Evolutionary conservation across 441 rosid species (phyloP), one percentile per base, ranked within the genome.

Genomic region (Macaranga tanarius): DNA sequence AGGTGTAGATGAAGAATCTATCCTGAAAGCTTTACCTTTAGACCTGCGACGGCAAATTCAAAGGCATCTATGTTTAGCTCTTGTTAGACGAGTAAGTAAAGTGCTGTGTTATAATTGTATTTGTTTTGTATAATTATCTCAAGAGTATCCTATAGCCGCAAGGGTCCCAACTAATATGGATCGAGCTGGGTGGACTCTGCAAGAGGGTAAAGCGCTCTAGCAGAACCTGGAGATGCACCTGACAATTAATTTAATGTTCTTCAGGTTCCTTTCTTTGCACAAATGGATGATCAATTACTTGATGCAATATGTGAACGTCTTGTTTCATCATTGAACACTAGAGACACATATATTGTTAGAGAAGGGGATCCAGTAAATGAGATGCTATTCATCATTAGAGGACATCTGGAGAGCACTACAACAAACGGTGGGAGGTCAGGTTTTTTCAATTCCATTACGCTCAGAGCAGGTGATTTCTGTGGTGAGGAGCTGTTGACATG

Each of bases 321-420:
- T 1, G 93, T 88, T 65, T 87, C 92, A 2, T 89, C 97, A 5
- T 50, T 93, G 78, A 87, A 88, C 79, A 93, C 95, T 7, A 88
- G 81, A 64, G 92, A 83, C 23, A 81, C 92, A 0, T 80, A 80
- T 76, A 82, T 93, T 22, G 79, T 81, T n/a, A 84, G 95, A 0
- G 97, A 93, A 79, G 98, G 94, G 0, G 98, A 93, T 80, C 98
- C 97, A 3, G 97, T 93, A 47, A 86, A 76, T 38, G 96, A 93
- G 81, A 90, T 93, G 98, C 84, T 93, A 54, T 93, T 93, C 89
- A 86, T 91, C 58, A 88, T 93, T 25, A 82, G 98, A 82, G 98
- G 97, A 17, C 83, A 85, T 69, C 73, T 93, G 74, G 94, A 93
- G 77, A 93, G 98, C 86, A 85, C 90, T 20, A 90, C 95, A 12